Percentiles rank a stretch among this genome's conserved stretches.
Conservation (phyloP, 176 grass and related monocot species). For the Metroxylon sagu region DNA sequence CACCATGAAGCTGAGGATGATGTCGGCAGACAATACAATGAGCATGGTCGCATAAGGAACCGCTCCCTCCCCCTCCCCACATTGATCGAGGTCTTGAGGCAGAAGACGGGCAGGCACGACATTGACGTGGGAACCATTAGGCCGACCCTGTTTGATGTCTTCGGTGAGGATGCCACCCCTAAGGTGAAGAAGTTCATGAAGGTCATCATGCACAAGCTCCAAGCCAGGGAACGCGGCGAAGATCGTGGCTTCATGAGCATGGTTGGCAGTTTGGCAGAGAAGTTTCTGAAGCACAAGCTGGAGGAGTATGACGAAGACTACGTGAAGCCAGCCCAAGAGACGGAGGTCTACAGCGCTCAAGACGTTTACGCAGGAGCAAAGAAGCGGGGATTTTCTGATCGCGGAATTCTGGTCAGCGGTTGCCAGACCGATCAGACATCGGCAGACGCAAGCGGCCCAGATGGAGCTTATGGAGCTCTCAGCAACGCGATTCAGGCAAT, state of each 20-base stretch:
- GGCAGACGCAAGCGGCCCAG: constrained; percentile 59
- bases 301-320: constrained; percentile 39
- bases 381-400: constrained; percentile 37
- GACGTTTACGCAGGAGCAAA: constrained; percentile 62
- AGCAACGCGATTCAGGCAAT: constrained; percentile 90
- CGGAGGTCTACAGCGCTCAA: constrained; percentile 40
- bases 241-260: constrained; percentile 29
- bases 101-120: constrained; percentile 65
- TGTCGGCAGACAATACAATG: constrained; percentile 10
- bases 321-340: constrained; percentile 41
- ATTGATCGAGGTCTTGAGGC: constrained; percentile 13
- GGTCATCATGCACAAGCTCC: constrained; percentile 43
- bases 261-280: constrained; percentile 44
- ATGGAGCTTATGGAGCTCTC: constrained; percentile 69
- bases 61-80: constrained; percentile 33
- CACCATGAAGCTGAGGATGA: constrained; percentile 28
- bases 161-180: constrained; percentile 73
- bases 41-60: constrained; percentile 44
- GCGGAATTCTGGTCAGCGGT: constrained; percentile 74
- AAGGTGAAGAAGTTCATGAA: constrained; percentile 92
- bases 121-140: constrained; percentile 66
- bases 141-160: constrained; percentile 59
- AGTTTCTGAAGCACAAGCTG: constrained; percentile 55
- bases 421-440: constrained; percentile 93
- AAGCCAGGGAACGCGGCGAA: constrained; percentile 18